Base-by-base conservation (phyloP, 768 basidiomycete species). In the Russula sp. region DNA sequence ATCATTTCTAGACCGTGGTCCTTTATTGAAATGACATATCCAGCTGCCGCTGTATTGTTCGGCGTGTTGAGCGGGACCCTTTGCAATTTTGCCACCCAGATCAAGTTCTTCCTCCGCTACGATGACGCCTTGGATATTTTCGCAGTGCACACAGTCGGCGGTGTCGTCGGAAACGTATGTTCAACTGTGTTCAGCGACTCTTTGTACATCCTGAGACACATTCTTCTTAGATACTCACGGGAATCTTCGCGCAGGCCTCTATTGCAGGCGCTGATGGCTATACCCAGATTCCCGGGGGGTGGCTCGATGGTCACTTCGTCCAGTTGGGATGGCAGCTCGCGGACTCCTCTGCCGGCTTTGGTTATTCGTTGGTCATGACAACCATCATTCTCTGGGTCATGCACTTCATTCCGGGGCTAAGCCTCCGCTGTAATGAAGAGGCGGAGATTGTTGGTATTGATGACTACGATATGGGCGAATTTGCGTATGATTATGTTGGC, bases 31-130 rank as follows among this genome's bases (percentile, higher is more conserved):
- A n/a, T 50, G 18, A 50, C 13, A 13, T 37, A 27, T 57, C 42
- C 71, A 84, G 85, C 91, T 18, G 94, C 96, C 20, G 79, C 92
- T 3, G 86, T 96, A 5, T 78, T 87, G 1, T 95, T 92, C 71
- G 96, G 96, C 45, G 80, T 95, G 67, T 77, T 91, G 70, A 89
- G 87, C 0, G 91, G 91, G 18, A 89, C 87, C 0, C 68, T 86
- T 2, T 97, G 92, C 78, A 98, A 98, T 76, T 93, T 92, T 73
- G 91, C 93, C n/a, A 98, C 96, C 4, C 88, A 96, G 69, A 82
- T 98, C 72, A 98, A 98, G 77, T 92, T 89, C 73, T 54, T 89
- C 34, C 77, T 85, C 66, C 78, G 79, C 35, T 91, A 85, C 68
- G 91, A 93, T 64, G 91, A 93, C 71, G 81, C 88, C 14, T 82